These are phyloP conservation scores for Lathyrus tuberosus DNA, from an alignment of 306 rosid genomes.

Conservation along the genomic window DNA sequence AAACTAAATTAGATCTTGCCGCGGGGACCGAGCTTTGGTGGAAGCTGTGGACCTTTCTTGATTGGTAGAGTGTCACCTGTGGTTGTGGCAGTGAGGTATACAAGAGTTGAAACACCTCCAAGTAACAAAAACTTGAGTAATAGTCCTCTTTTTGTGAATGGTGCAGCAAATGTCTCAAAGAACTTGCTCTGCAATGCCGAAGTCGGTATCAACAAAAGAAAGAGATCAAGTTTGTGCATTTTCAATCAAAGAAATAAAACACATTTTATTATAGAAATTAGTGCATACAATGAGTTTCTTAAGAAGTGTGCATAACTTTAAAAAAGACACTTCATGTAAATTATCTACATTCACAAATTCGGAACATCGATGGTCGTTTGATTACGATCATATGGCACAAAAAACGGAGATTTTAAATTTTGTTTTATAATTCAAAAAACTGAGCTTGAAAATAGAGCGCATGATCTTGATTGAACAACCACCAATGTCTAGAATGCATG, in stretches of 20 bases:
- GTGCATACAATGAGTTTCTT: too few species aligned
- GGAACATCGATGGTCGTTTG: not conserved
- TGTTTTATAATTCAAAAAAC: too few species aligned
- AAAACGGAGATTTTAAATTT: not conserved
- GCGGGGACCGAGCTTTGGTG: conserved; percentile 91
- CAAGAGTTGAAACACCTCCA: conserved; percentile 92
- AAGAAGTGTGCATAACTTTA: too few species aligned
- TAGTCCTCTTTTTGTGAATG: conserved; percentile 96
- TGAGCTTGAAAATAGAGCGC: not conserved
- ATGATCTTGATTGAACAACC: not conserved
- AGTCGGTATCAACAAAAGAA: conserved; percentile 18
- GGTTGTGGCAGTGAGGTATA: conserved; percentile 81
- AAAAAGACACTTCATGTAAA: too few species aligned
- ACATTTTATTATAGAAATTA: too few species aligned
- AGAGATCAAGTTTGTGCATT: not conserved
- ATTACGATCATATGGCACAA: too few species aligned
- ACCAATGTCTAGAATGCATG: not conserved
- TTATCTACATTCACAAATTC: not conserved
- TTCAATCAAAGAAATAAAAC: not conserved
- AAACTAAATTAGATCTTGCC: conserved; percentile 70
- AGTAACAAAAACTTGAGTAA: conserved; percentile 88
- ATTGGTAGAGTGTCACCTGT: conserved; percentile 83
- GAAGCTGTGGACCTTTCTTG: conserved; percentile 97
- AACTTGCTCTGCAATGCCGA: conserved; percentile 76
- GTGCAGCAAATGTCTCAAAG: conserved; percentile 98